phyloP scores from a whole-genome alignment of 2,329 filamentous ascomycete species.

The Trichoderma atroviride region DNA sequence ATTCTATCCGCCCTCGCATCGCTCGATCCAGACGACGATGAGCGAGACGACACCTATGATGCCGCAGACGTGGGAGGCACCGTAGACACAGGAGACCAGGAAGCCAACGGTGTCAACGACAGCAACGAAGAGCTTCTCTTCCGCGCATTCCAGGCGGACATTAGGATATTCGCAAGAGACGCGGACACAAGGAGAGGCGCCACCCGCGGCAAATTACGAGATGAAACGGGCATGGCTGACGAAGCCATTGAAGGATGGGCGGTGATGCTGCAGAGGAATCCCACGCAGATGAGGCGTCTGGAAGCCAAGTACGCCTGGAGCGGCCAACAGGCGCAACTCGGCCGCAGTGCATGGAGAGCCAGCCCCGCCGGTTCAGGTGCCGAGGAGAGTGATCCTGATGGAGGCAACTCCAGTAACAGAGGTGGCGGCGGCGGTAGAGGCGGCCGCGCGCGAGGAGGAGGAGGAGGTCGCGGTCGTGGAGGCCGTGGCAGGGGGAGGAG shows the following conservation, averaged over 20 bases:
- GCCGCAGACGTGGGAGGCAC: conserved; percentile 87
- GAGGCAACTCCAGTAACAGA: conserved; percentile 44
- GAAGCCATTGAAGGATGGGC: conserved; percentile 95
- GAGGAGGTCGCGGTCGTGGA: conserved; percentile 39
- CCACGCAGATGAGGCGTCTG: conserved; percentile 67
- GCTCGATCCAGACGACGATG: conserved; percentile 94
- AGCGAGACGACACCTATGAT: conserved; percentile 96
- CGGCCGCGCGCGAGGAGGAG: conserved; percentile 49
- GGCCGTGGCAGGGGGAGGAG: conserved; percentile 53
- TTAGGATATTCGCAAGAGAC: conserved; percentile 71
- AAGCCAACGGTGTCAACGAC: conserved; percentile 51
- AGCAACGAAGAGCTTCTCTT: conserved; percentile 73
- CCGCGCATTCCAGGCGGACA: conserved; percentile 66
- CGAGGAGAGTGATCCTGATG: conserved; percentile 58
- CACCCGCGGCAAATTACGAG: conserved; percentile 65
- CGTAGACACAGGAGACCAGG: conserved; percentile 69
- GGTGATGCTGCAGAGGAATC: conserved; percentile 77
- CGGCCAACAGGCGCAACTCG: conserved; percentile 67
- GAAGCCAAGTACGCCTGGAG: conserved; percentile 71
- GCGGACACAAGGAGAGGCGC: conserved; percentile 67
- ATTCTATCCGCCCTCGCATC: conserved; percentile 85
- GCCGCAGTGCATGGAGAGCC: conserved; percentile 66
- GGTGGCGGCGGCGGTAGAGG: conserved; percentile 49
- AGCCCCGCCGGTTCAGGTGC: conserved; percentile 57
- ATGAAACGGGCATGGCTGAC: conserved; percentile 85